phyloP scores from a whole-genome alignment of 805 yeast species.

The Candida loeiensis region DNA sequence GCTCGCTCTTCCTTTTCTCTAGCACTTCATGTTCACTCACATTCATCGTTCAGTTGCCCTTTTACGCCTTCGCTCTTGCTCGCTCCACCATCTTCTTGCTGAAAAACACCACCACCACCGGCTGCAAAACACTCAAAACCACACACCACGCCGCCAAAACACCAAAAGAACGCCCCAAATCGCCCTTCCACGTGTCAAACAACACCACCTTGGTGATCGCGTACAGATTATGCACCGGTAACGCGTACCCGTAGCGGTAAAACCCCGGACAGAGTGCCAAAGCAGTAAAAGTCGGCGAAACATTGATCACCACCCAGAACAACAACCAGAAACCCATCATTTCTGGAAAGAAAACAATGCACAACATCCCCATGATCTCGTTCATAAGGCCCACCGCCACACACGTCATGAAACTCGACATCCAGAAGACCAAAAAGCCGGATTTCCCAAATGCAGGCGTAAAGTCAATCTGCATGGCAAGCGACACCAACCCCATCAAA shows the following conservation, averaged over 20 bases:
- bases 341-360: constrained; percentile 57
- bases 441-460: constrained; percentile 56
- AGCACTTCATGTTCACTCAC: background rate
- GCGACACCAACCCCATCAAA: constrained; percentile 55
- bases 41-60: background rate
- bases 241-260: constrained; percentile 34
- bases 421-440: constrained; percentile 76
- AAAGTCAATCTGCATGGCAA: constrained; percentile 66
- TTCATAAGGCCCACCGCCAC: constrained; percentile 73
- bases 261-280: constrained; percentile 29
- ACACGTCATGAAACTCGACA: constrained; percentile 64
- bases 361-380: constrained; percentile 57
- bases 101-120: constrained; percentile 43
- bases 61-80: constrained; percentile 2
- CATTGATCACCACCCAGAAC: constrained; percentile 26
- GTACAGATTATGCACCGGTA: constrained; percentile 33
- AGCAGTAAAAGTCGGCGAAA: constrained; percentile 33
- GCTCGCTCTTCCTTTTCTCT: too few relatives aligned
- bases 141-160: constrained; percentile 39
- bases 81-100: constrained; percentile 30
- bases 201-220: constrained; percentile 32
- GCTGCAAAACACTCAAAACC: constrained; percentile 41
- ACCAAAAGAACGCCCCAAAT: constrained; percentile 29
- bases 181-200: constrained; percentile 32
- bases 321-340: constrained; percentile 51